Evolutionary conservation across 2,329 filamentous ascomycete genomes (phyloP).

Genomic region (Microsporum ferrugineum): DNA sequence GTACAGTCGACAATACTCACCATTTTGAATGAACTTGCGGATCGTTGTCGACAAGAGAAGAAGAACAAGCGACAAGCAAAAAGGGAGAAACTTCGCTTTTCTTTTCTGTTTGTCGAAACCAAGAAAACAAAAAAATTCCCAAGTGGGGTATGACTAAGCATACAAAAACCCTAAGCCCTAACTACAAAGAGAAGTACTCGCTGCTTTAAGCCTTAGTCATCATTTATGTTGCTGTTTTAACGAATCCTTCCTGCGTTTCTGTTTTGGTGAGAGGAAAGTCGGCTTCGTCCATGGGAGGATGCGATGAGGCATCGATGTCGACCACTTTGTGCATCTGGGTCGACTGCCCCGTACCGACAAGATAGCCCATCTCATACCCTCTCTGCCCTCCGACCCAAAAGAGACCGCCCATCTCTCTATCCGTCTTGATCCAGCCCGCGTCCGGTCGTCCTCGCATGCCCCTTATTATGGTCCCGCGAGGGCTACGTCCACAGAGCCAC

Average conservation of each 20-base stretch:
- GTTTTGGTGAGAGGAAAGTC: slow-evolving; percentile 8
- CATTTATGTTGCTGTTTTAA: not conserved
- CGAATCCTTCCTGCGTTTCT: not conserved
- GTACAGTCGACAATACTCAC: slow-evolving; percentile 18
- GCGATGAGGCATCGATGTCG: slow-evolving; percentile 3
- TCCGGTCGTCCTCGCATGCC: slow-evolving; percentile 8
- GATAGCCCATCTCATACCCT: slow-evolving; percentile 12
- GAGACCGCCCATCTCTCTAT: slow-evolving; percentile 6
- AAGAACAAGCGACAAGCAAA: slow-evolving; percentile 19
- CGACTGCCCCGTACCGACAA: slow-evolving; percentile 4
- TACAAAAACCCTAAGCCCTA: slow-evolving; percentile 26
- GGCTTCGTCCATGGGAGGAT: slow-evolving; percentile 7
- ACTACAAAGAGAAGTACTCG: not conserved
- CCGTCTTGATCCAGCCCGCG: slow-evolving; percentile 10
- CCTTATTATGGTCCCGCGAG: slow-evolving; percentile 8
- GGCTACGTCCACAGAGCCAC: slow-evolving; percentile 13
- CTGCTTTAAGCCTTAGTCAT: not conserved
- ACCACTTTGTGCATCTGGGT: slow-evolving; percentile 9
- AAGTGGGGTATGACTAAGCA: slow-evolving; percentile 29
- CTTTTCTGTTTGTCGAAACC: not conserved
- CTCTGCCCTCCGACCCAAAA: slow-evolving; percentile 12
- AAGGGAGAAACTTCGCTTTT: slow-evolving; percentile 14
- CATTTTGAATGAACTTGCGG: slow-evolving; percentile 29
- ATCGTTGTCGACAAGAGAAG: slow-evolving; percentile 25
- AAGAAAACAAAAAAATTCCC: slow-evolving; percentile 15